Conservation (phyloP, 306 rosid species). For the Rubus parviflorus region DNA sequence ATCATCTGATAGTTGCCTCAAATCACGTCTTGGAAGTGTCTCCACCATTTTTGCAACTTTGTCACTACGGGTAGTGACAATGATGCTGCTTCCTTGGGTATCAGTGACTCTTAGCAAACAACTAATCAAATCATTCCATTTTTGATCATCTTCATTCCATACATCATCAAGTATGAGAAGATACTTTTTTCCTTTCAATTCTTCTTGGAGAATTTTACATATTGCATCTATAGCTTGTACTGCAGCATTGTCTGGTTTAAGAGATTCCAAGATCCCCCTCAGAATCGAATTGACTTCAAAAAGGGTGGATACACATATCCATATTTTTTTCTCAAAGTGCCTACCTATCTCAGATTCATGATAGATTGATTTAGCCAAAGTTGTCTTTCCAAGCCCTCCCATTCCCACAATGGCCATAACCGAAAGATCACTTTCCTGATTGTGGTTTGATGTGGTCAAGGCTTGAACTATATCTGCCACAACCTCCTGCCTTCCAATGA, state of each 20-base stretch:
- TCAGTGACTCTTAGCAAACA: background rate
- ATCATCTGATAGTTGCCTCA: background rate
- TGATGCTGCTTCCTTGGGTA: background rate
- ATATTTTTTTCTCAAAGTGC: slow-evolving; percentile 9
- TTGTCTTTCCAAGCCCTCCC: slow-evolving; percentile 28
- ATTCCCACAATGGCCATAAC: slow-evolving; percentile 25
- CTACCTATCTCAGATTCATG: background rate
- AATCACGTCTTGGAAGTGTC: slow-evolving; percentile 14
- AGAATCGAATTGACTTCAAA: slow-evolving; percentile 17
- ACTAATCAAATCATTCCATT: background rate
- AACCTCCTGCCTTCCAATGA: background rate
- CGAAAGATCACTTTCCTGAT: background rate
- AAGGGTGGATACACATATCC: slow-evolving; percentile 22
- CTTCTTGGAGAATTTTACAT: background rate
- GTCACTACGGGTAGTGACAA: background rate
- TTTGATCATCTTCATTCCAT: background rate
- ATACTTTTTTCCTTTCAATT: slow-evolving; percentile 10
- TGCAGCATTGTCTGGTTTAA: background rate
- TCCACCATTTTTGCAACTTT: slow-evolving; percentile 19
- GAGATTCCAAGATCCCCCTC: slow-evolving; percentile 2
- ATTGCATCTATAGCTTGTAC: background rate
- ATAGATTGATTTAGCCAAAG: slow-evolving; percentile 8
- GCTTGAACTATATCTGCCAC: background rate
- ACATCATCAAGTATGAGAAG: slow-evolving; percentile 13
- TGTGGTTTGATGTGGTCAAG: background rate